Evolutionary conservation across 75 land plant species (phyloP).

Genomic region (Picea glauca): DNA sequence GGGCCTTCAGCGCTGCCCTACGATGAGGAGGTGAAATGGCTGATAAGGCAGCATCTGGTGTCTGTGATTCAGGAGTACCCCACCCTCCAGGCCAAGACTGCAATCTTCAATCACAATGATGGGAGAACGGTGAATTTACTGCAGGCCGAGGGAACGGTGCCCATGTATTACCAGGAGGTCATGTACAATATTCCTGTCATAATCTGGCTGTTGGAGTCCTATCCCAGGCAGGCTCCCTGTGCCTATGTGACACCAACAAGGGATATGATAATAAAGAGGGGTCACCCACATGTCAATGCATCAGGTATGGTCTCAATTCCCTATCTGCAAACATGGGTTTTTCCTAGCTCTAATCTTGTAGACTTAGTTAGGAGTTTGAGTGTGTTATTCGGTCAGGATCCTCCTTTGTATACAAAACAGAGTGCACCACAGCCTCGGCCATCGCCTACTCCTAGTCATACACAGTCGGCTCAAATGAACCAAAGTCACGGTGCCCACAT

Average conservation of each 20-base stretch:
- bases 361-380: slow-evolving; percentile 68
- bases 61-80: slow-evolving; percentile 63
- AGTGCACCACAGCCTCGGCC: slow-evolving; percentile 28
- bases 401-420: slow-evolving; percentile 74
- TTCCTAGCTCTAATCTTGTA: slow-evolving; percentile 79
- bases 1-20: slow-evolving; percentile 92
- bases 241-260: slow-evolving; percentile 84
- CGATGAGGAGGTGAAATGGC: slow-evolving; percentile 81
- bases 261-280: slow-evolving; percentile 85
- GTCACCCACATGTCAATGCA: slow-evolving; percentile 74
- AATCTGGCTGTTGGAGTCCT: slow-evolving; percentile 91
- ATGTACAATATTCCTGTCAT: slow-evolving; percentile 83
- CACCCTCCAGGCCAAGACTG: slow-evolving; percentile 64
- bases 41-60: slow-evolving; percentile 87
- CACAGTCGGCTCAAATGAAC: slow-evolving; percentile 2
- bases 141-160: slow-evolving; percentile 90
- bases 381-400: slow-evolving; percentile 61
- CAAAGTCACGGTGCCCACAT: slow-evolving; percentile 10
- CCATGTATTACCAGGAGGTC: slow-evolving; percentile 62
- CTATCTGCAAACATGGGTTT: slow-evolving; percentile 76
- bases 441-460: slow-evolving; percentile 15
- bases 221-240: slow-evolving; percentile 73
- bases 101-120: slow-evolving; percentile 80
- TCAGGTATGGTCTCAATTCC: slow-evolving; percentile 75
- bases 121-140: slow-evolving; percentile 76